Evolutionary conservation across 805 yeast genomes (phyloP).

Genomic region (Myxozyma neotropica): DNA sequence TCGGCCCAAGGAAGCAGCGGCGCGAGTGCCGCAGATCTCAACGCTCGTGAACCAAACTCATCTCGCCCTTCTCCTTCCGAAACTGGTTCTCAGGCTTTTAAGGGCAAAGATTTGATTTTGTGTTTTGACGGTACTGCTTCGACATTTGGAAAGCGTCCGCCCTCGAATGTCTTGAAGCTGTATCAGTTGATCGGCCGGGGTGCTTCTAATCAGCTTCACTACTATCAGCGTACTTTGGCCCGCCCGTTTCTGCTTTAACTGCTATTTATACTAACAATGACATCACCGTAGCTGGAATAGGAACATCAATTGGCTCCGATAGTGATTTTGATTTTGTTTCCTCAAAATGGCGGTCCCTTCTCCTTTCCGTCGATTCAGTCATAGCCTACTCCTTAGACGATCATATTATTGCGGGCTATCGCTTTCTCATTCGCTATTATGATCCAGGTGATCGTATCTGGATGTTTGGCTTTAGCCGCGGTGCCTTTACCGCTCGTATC

Average conservation of each 20-base stretch:
- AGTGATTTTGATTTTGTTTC: constrained; percentile 1
- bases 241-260: not conserved
- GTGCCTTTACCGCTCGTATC: constrained; percentile 67
- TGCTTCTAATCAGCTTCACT: constrained; percentile 5
- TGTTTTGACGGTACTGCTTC: constrained; percentile 31
- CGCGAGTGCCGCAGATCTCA: too few species aligned
- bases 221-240: constrained; percentile 24
- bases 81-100: not conserved
- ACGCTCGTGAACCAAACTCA: too few species aligned
- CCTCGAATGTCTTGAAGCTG: constrained; percentile 22
- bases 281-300: constrained; percentile 61
- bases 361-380: constrained; percentile 47
- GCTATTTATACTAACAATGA: too few species aligned
- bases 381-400: constrained; percentile 57
- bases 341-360: constrained; percentile 20
- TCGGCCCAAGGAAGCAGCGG: not conserved
- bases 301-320: constrained; percentile 49
- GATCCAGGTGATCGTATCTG: constrained; percentile 34
- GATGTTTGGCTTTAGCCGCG: constrained; percentile 47
- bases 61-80: not conserved
- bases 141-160: constrained; percentile 14
- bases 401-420: constrained; percentile 52
- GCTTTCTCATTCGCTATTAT: constrained; percentile 30
- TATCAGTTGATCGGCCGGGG: constrained; percentile 21
- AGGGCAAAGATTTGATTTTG: constrained; percentile 18